Evolutionary conservation across 441 rosid species (phyloP).

Genomic region (Croton laevigatus): DNA sequence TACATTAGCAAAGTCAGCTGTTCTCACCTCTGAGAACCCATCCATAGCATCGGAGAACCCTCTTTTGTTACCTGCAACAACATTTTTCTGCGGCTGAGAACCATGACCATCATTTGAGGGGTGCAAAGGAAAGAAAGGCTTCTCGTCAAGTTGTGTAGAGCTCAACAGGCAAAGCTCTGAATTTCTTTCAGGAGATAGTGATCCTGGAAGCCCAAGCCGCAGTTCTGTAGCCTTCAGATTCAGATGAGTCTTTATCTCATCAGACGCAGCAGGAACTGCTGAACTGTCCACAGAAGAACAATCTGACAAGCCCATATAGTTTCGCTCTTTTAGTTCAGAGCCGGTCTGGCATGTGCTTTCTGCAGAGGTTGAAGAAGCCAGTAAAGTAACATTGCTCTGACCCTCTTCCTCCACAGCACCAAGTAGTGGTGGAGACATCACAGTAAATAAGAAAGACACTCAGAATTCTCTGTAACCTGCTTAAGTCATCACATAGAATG

Average conservation of each 20-base stretch:
- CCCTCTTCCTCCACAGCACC: constrained; percentile 54
- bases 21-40: constrained; percentile 51
- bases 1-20: constrained; percentile 34
- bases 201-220: constrained; percentile 87
- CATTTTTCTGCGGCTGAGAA: constrained; percentile 46
- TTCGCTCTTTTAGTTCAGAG: constrained; percentile 53
- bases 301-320: constrained; percentile 66
- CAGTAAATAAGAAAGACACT: constrained; percentile 23
- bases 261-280: constrained; percentile 33
- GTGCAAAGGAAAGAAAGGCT: constrained; percentile 72
- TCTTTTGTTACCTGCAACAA: constrained; percentile 78
- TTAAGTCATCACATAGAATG: constrained; percentile 2
- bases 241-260: constrained; percentile 40
- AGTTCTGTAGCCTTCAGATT: constrained; percentile 87
- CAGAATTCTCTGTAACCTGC: constrained; percentile 30
- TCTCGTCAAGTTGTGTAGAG: constrained; percentile 60
- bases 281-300: constrained; percentile 65
- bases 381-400: constrained; percentile 40
- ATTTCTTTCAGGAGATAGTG: constrained; percentile 69
- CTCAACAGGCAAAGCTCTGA: constrained; percentile 41
- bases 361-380: constrained; percentile 44
- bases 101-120: constrained; percentile 63
- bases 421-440: constrained; percentile 61
- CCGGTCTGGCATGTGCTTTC: constrained; percentile 48
- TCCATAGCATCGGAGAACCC: constrained; percentile 78